Percentiles rank a stretch among this genome's conserved stretches.
phyloP scores from a whole-genome alignment of 2,329 filamentous ascomycete species.

The Aspergillus latus region DNA sequence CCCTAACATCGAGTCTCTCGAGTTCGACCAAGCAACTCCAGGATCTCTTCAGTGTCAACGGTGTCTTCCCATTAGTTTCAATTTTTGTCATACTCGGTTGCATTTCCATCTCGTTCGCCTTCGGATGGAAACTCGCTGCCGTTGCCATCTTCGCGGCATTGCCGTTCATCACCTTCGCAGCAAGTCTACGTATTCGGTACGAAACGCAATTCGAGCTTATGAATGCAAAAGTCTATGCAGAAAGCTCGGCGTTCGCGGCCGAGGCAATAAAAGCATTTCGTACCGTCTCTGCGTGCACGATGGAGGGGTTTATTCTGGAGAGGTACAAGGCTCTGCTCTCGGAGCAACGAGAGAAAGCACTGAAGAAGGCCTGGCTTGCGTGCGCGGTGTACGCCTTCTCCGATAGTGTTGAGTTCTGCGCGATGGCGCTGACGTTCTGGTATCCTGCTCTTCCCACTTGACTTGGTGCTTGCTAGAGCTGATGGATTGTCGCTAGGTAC shows the following conservation, averaged over 20 bases:
- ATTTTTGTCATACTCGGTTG: conserved; percentile 65
- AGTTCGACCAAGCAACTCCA: conserved; percentile 31
- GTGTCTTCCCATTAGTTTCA: conserved; percentile 58
- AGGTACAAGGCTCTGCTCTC: conserved; percentile 61
- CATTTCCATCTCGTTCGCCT: conserved; percentile 65
- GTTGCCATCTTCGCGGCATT: conserved; percentile 62
- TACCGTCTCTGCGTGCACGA: conserved; percentile 67
- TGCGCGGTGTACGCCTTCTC: conserved; percentile 61
- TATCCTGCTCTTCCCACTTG: conserved; percentile 23
- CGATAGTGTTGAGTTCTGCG: conserved; percentile 51
- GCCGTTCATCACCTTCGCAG: conserved; percentile 51
- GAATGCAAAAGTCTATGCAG: conserved; percentile 65
- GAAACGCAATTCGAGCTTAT: conserved; percentile 67
- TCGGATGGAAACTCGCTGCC: conserved; percentile 73
- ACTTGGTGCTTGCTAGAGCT: too few relatives aligned
- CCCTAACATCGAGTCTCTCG: background rate
- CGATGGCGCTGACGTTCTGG: conserved; percentile 61
- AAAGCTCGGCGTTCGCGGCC: conserved; percentile 72
- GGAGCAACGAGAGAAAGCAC: conserved; percentile 59
- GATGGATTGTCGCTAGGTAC: conserved; percentile 50
- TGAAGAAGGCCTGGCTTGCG: conserved; percentile 60
- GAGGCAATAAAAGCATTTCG: conserved; percentile 72
- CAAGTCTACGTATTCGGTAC: conserved; percentile 58
- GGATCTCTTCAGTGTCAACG: conserved; percentile 51
- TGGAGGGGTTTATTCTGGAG: conserved; percentile 65